phyloP scores from a whole-genome alignment of 1,139 yeast genomes.

The Sugiyamaella paludigena region DNA sequence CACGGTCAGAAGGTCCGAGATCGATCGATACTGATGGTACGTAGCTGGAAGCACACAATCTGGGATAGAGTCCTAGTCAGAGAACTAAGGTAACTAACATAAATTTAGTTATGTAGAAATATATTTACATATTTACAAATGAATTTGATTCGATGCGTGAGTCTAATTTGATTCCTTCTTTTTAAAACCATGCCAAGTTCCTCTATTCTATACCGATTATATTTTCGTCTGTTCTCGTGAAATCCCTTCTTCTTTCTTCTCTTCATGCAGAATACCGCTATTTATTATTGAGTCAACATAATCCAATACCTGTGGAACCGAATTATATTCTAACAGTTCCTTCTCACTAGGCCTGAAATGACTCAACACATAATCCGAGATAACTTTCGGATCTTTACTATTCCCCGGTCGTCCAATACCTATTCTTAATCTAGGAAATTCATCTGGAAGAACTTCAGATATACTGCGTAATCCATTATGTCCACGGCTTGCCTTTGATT shows the following conservation, averaged over 20 bases:
- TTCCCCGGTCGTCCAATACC: constrained; percentile 69
- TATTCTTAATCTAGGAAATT: constrained; percentile 56
- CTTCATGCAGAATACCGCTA: constrained; percentile 1
- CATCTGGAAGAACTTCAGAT: constrained; percentile 40
- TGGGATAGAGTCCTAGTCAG: too few species aligned
- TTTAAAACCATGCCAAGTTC: too few species aligned
- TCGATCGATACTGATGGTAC: too few species aligned
- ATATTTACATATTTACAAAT: too few species aligned
- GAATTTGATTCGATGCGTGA: too few species aligned
- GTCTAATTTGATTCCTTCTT: too few species aligned
- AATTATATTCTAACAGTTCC: constrained; percentile 8
- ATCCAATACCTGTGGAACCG: constrained; percentile 13
- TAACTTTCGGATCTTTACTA: constrained; percentile 43
- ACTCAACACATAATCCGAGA: constrained; percentile 61
- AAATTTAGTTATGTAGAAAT: too few species aligned
- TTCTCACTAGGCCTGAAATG: constrained; percentile 40
- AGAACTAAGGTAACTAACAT: too few species aligned
- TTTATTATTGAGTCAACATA: constrained; percentile 2
- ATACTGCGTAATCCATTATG: constrained; percentile 76
- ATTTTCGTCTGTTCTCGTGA: not conserved
- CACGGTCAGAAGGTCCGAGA: too few species aligned
- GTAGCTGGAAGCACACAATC: too few species aligned
- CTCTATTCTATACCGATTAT: not conserved
- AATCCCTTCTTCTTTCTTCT: not conserved
- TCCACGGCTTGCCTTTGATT: constrained; percentile 63